Percentiles rank a stretch among this genome's conserved stretches.
Evolutionary conservation across 108 stramenopile species (phyloP).

Genomic region (Schizochytrium sp.): DNA sequence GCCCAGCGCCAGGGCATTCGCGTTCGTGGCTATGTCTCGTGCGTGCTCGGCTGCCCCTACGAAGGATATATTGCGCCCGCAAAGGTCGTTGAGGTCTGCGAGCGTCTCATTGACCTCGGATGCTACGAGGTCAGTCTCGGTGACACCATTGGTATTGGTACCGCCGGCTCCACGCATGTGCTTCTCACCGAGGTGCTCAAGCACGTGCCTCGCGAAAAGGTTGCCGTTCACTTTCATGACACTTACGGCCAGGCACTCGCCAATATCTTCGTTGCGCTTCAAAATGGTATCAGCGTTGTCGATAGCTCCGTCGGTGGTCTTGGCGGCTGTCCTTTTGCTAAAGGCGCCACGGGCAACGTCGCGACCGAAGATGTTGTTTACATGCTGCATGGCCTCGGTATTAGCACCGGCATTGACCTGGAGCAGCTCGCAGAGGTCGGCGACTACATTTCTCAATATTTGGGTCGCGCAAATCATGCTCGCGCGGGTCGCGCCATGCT

Average conservation of each 20-base stretch:
- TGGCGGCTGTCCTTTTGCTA: constrained; percentile 78
- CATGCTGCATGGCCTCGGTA: constrained; percentile 72
- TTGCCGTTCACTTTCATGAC: constrained; percentile 83
- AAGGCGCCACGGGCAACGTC: constrained; percentile 76
- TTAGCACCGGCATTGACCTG: constrained; percentile 59
- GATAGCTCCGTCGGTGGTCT: constrained; percentile 74
- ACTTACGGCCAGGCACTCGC: constrained; percentile 75
- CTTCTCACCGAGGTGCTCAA: constrained; percentile 45
- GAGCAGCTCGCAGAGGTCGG: constrained; percentile 37
- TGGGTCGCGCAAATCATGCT: constrained; percentile 21
- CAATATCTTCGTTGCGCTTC: constrained; percentile 64
- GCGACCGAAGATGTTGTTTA: constrained; percentile 87
- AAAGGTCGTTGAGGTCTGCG: constrained; percentile 53
- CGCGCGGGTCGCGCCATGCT: constrained; percentile 16
- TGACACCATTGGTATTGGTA: constrained; percentile 78
- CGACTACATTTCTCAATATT: constrained; percentile 24
- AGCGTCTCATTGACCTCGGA: constrained; percentile 62
- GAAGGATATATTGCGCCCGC: constrained; percentile 56
- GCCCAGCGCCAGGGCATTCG: constrained; percentile 39
- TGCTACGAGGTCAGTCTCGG: constrained; percentile 74
- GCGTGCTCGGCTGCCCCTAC: constrained; percentile 77
- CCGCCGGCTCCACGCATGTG: constrained; percentile 37
- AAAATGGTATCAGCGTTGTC: constrained; percentile 56
- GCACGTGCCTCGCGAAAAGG: constrained; percentile 21
- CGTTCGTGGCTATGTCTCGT: constrained; percentile 77